Conservation (phyloP, 1,284 basidiomycete species). For the Porogramme epimiltina region DNA sequence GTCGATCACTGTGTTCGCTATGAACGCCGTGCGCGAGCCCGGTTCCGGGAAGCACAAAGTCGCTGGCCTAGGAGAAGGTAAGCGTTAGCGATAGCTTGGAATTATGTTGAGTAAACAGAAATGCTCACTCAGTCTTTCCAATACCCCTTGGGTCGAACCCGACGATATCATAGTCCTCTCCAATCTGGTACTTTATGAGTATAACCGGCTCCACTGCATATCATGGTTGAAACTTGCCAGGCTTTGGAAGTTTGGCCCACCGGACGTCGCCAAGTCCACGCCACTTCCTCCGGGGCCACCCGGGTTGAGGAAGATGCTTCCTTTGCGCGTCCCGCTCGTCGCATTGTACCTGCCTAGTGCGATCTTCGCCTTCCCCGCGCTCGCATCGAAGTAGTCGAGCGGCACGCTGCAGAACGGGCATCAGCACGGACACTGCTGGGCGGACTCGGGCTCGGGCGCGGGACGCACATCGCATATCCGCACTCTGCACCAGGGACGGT, state of each 20-base stretch:
- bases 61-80: conserved; percentile 28
- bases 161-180: conserved; percentile 39
- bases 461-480: conserved; percentile 25
- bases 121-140: conserved; percentile 37
- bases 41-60: conserved; percentile 37
- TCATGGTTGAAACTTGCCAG: conserved; percentile 8
- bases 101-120: no score
- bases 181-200: conserved; percentile 21
- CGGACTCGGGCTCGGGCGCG: background rate
- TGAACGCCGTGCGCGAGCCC: conserved; percentile 31
- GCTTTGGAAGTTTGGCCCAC: conserved; percentile 15
- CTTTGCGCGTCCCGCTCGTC: conserved; percentile 18
- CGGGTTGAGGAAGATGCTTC: conserved; percentile 28
- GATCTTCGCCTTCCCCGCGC: conserved; percentile 26
- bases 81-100: no score
- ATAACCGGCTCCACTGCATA: no score
- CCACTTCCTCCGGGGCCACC: conserved; percentile 28
- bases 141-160: conserved; percentile 48
- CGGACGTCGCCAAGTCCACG: conserved; percentile 14
- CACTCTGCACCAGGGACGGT: conserved; percentile 22
- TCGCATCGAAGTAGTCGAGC: conserved; percentile 25
- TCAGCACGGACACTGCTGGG: background rate
- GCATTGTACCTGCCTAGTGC: conserved; percentile 26
- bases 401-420: conserved; percentile 22
- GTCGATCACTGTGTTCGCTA: conserved; percentile 38